Conservation (phyloP, 2,329 filamentous ascomycete species). For the Biscogniauxia sp. region DNA sequence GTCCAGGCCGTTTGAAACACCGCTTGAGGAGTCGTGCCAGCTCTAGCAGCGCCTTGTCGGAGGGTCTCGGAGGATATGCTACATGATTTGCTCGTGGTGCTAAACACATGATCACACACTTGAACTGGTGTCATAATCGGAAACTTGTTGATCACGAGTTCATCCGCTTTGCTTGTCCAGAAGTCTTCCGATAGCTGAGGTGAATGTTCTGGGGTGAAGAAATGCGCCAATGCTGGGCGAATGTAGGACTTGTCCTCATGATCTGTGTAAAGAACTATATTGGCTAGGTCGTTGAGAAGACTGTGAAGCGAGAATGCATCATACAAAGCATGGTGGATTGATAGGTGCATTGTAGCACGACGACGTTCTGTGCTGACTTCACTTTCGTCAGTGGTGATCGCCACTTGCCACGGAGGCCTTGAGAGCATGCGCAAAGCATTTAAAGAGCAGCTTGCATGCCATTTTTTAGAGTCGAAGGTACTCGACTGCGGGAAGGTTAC, state of each 20-base stretch:
- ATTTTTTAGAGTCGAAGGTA: constrained; percentile 34
- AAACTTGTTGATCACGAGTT: constrained; percentile 65
- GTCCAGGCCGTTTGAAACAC: constrained; percentile 77
- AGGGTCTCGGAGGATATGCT: constrained; percentile 44
- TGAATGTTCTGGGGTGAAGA: constrained; percentile 36
- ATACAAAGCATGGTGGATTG: constrained; percentile 78
- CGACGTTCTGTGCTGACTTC: neutral
- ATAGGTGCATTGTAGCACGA: constrained; percentile 40
- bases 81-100: constrained; percentile 38
- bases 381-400: constrained; percentile 38
- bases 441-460: constrained; percentile 35
- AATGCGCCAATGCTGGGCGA: constrained; percentile 38
- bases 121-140: constrained; percentile 69
- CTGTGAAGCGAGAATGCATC: constrained; percentile 72
- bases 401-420: constrained; percentile 62
- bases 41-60: constrained; percentile 51
- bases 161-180: constrained; percentile 59
- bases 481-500: constrained; percentile 18
- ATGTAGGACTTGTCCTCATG: constrained; percentile 21
- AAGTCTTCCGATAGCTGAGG: constrained; percentile 45
- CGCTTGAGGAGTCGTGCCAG: constrained; percentile 72
- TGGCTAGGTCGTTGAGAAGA: constrained; percentile 60
- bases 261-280: constrained; percentile 23
- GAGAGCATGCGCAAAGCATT: constrained; percentile 45
- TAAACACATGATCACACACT: constrained; percentile 33